Conservation (phyloP, 352 stramenopile species). For the Globisporangium paddicum region DNA sequence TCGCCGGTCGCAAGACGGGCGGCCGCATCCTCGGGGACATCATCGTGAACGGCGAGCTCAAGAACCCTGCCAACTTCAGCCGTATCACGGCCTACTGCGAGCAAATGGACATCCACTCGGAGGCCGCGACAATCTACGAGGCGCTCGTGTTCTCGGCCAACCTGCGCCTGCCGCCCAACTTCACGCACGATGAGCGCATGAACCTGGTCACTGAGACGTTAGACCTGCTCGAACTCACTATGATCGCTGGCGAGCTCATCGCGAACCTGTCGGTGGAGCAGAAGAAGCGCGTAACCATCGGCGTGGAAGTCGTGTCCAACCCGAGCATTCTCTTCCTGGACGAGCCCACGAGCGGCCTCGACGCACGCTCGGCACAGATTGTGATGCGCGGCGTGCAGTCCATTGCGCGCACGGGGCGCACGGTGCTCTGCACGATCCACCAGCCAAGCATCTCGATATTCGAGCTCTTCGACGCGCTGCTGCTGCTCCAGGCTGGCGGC, state of each 20-base stretch:
- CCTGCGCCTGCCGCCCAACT: slow-evolving; percentile 88
- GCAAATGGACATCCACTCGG: slow-evolving; percentile 89
- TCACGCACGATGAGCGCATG: slow-evolving; percentile 71
- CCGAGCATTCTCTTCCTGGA: slow-evolving; percentile 94
- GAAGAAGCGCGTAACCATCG: slow-evolving; percentile 92
- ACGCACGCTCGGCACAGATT: slow-evolving; percentile 79
- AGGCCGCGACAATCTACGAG: slow-evolving; percentile 79
- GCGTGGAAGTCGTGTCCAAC: slow-evolving; percentile 91
- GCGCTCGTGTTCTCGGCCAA: slow-evolving; percentile 28
- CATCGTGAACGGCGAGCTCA: slow-evolving; percentile 76
- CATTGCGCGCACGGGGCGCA: slow-evolving; percentile 80
- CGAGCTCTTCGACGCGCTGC: slow-evolving; percentile 87
- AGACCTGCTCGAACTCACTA: slow-evolving; percentile 47
- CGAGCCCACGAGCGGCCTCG: slow-evolving; percentile 90
- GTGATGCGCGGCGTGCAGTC: slow-evolving; percentile 85
- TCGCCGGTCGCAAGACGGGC: slow-evolving; percentile 42
- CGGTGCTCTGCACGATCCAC: slow-evolving; percentile 75
- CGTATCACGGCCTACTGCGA: slow-evolving; percentile 33
- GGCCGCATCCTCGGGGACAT: slow-evolving; percentile 66
- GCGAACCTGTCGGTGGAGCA: slow-evolving; percentile 79
- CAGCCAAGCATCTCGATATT: slow-evolving; percentile 86
- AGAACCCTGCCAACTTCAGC: slow-evolving; percentile 23
- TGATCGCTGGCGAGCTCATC: slow-evolving; percentile 42
- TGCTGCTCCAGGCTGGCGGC: slow-evolving; percentile 77
- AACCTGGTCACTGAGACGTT: slow-evolving; percentile 72